Percentiles rank a stretch among this genome's conserved stretches.
phyloP scores from a whole-genome alignment of 768 basidiomycete species.

The Hortiboletus campestris region DNA sequence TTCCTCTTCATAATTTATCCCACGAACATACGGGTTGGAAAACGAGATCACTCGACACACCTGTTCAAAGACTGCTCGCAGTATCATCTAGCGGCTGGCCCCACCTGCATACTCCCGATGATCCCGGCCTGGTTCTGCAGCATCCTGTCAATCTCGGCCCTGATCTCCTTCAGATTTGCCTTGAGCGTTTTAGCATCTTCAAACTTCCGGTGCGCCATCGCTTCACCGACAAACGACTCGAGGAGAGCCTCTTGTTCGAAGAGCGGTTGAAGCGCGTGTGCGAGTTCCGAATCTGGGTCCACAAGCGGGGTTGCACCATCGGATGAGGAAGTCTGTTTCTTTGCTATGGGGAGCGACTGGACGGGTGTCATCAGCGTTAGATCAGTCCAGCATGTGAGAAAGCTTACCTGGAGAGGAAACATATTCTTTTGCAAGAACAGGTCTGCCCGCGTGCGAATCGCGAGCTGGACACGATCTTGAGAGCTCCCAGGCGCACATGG shows the following conservation, averaged over 20 bases:
- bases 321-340: constrained; percentile 25
- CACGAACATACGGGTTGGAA: background rate
- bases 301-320: constrained; percentile 31
- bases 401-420: constrained; percentile 47
- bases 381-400: background rate
- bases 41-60: background rate
- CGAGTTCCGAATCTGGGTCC: constrained; percentile 69
- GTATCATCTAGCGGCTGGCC: background rate
- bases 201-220: constrained; percentile 87
- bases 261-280: constrained; percentile 76
- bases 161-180: constrained; percentile 76
- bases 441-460: constrained; percentile 73
- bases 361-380: background rate
- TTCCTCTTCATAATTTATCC: background rate
- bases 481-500: constrained; percentile 67
- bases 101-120: background rate
- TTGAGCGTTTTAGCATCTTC: constrained; percentile 90
- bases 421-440: constrained; percentile 87
- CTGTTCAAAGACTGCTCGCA: background rate
- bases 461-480: constrained; percentile 81
- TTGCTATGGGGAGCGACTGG: constrained; percentile 50
- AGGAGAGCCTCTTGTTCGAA: constrained; percentile 93
- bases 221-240: constrained; percentile 88
- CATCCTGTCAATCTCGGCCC: constrained; percentile 76
- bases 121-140: constrained; percentile 34